Conservation (phyloP, 2,329 filamentous ascomycete species). For the Emmonsiellopsis sp. region DNA sequence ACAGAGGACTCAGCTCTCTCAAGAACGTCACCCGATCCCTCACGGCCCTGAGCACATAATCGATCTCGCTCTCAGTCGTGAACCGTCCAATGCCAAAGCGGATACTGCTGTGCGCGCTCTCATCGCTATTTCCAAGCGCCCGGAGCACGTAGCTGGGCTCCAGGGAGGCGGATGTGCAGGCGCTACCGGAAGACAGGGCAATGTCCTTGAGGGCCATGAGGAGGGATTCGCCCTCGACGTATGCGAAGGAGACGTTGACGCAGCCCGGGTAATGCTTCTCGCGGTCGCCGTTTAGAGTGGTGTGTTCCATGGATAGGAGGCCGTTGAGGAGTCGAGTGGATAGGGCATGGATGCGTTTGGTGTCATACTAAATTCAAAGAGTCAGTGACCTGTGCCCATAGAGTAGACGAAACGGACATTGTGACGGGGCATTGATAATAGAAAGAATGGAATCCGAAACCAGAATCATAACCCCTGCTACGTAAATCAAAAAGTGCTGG, state of each 20-base stretch:
- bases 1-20: conserved; percentile 86
- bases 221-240: conserved; percentile 94
- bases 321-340: conserved; percentile 77
- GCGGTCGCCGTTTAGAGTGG: conserved; percentile 77
- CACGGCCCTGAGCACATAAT: conserved; percentile 94
- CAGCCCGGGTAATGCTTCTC: conserved; percentile 86
- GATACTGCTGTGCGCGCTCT: conserved; percentile 96
- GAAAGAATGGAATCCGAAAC: neutral
- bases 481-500: conserved; percentile 46
- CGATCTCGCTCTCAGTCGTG: conserved; percentile 89
- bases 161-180: conserved; percentile 91
- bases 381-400: conserved; percentile 14
- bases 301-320: conserved; percentile 83
- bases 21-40: conserved; percentile 84
- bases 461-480: conserved; percentile 58
- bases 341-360: conserved; percentile 69
- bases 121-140: conserved; percentile 89
- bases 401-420: conserved; percentile 7
- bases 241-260: conserved; percentile 96
- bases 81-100: conserved; percentile 95
- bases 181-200: conserved; percentile 89
- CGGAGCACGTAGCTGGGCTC: conserved; percentile 95
- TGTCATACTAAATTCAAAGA: conserved; percentile 64
- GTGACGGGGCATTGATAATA: neutral
- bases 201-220: conserved; percentile 98